These are phyloP conservation scores for Amorphotheca resinae DNA, from an alignment of 495 filamentous ascomycete species.

Conservation along the genomic window DNA sequence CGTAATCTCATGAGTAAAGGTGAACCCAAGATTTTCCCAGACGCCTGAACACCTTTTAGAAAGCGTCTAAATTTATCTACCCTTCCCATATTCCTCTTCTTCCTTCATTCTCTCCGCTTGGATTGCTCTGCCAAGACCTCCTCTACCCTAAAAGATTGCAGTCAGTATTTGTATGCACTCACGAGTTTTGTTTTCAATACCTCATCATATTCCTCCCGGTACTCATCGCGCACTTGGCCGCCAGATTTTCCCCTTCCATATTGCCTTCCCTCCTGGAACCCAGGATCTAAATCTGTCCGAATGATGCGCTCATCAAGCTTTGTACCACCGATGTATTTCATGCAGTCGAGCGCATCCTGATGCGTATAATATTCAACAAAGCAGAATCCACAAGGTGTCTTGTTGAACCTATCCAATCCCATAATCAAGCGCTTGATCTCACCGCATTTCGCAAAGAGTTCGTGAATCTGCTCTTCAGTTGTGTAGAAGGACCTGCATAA, in stretches of 20 bases:
- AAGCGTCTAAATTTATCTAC: constrained; percentile 26
- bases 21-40: constrained; percentile 2
- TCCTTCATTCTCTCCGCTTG: constrained; percentile 50
- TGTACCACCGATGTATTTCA: constrained; percentile 98
- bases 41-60: constrained; percentile 7
- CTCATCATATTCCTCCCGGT: constrained; percentile 93
- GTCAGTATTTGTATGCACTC: too few relatives aligned
- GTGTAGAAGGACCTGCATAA: constrained; percentile 94
- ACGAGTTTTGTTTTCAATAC: too few relatives aligned
- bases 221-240: constrained; percentile 95
- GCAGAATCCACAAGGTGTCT: constrained; percentile 97
- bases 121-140: constrained; percentile 57
- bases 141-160: too few relatives aligned
- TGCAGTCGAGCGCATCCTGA: constrained; percentile 87
- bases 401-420: constrained; percentile 91
- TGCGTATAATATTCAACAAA: constrained; percentile 99
- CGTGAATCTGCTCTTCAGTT: constrained; percentile 97
- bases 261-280: constrained; percentile 90
- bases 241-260: constrained; percentile 86
- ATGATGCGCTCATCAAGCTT: constrained; percentile 97
- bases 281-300: constrained; percentile 90
- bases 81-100: constrained; percentile 36
- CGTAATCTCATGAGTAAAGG: neutral
- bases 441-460: constrained; percentile 92
- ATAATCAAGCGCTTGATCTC: constrained; percentile 98